phyloP scores from a whole-genome alignment of 495 filamentous ascomycete genomes.

The Viridothelium virens region DNA sequence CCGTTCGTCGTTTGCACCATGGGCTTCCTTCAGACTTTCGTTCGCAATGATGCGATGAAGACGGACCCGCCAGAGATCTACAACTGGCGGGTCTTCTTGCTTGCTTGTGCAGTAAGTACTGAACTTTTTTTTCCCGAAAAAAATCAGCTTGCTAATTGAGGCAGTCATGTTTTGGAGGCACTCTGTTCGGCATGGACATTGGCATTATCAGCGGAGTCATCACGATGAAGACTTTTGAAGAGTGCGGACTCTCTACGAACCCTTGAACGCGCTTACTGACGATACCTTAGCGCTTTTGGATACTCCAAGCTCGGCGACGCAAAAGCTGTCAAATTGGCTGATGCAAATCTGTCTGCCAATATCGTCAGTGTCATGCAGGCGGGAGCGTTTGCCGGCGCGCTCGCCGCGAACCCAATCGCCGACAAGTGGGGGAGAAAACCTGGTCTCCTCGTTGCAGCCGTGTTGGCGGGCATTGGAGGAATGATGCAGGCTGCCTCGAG shows the following conservation, averaged over 20 bases:
- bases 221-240: conserved; percentile 41
- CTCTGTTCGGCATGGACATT: conserved; percentile 60
- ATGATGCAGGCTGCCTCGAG: conserved; percentile 32
- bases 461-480: conserved; percentile 35
- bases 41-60: conserved; percentile 74
- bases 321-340: conserved; percentile 20
- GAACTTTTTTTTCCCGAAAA: neutral
- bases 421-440: conserved; percentile 26
- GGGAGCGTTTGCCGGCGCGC: conserved; percentile 58
- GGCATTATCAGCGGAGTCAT: conserved; percentile 62
- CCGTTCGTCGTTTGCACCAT: neutral
- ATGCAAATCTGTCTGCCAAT: conserved; percentile 42
- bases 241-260: conserved; percentile 27
- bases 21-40: conserved; percentile 48
- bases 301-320: conserved; percentile 30
- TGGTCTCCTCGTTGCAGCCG: conserved; percentile 26
- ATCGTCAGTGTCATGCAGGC: conserved; percentile 59
- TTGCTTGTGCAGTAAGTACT: conserved; percentile 37
- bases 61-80: conserved; percentile 68
- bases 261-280: conserved; percentile 30
- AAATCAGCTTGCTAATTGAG: conserved; percentile 27
- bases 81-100: conserved; percentile 63
- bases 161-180: conserved; percentile 64
- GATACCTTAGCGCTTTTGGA: conserved; percentile 3
- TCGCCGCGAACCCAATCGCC: conserved; percentile 32